A percentile compares a stretch with the other conserved stretches of the same genome.
These are phyloP conservation scores for Globomyces sp. DNA, from an alignment of 371 early-diverging fungal genomes.

Conservation along the genomic window DNA sequence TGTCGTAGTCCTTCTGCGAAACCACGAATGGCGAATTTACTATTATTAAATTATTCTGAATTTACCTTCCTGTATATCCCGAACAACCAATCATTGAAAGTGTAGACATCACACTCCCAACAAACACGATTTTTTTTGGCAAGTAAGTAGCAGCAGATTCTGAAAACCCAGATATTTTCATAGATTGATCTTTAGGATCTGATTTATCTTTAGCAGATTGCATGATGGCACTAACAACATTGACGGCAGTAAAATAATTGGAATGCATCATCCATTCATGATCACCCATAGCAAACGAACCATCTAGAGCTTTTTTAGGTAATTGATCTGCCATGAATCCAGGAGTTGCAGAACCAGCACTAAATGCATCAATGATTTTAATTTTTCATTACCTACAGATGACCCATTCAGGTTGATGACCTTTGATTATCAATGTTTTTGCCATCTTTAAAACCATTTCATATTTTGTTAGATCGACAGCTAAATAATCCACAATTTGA, in stretches of 20 bases:
- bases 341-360: constrained; percentile 37
- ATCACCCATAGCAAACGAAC: not conserved
- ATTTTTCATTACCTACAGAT: constrained; percentile 10
- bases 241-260: constrained; percentile 38
- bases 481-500: constrained; percentile 20
- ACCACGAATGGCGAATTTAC: constrained; percentile 46
- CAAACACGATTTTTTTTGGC: constrained; percentile 38
- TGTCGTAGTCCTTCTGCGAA: constrained; percentile 40
- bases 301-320: not conserved
- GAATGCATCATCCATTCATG: constrained; percentile 25
- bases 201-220: constrained; percentile 22
- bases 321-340: constrained; percentile 32
- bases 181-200: not conserved
- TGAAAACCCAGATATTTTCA: constrained; percentile 22
- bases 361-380: not conserved
- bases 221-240: constrained; percentile 33
- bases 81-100: constrained; percentile 41
- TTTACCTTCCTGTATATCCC: constrained; percentile 34
- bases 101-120: constrained; percentile 34
- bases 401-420: constrained; percentile 34
- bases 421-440: constrained; percentile 7
- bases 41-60: not conserved
- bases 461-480: constrained; percentile 29
- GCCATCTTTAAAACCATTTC: constrained; percentile 13
- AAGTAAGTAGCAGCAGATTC: constrained; percentile 11